phyloP scores from a whole-genome alignment of 108 stramenopile genomes.

The Epipyxis sp. region DNA sequence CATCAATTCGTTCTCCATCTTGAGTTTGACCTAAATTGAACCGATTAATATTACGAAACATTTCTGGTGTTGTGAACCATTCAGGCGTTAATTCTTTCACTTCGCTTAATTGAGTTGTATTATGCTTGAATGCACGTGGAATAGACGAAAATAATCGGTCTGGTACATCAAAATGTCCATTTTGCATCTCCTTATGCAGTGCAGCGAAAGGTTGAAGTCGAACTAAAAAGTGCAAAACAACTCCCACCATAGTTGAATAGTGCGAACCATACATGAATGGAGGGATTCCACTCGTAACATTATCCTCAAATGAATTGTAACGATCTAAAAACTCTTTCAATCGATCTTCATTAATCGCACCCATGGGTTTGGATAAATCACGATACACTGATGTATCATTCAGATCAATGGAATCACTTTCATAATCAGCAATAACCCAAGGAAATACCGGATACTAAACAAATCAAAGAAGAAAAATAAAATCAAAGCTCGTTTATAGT shows the following conservation, averaged over 20 bases:
- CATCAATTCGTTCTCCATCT: slow-evolving; percentile 47
- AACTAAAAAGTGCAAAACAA: slow-evolving; percentile 91
- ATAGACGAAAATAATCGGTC: slow-evolving; percentile 93
- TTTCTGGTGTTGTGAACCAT: slow-evolving; percentile 54
- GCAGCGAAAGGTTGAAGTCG: slow-evolving; percentile 87
- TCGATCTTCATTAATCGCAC: slow-evolving; percentile 84
- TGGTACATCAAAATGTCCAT: slow-evolving; percentile 93
- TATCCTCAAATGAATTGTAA: slow-evolving; percentile 78
- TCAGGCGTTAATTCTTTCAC: slow-evolving; percentile 65
- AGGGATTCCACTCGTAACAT: slow-evolving; percentile 74
- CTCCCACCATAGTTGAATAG: slow-evolving; percentile 92
- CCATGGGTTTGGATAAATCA: slow-evolving; percentile 92
- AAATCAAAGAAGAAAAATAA: slow-evolving; percentile 70
- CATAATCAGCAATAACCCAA: slow-evolving; percentile 93
- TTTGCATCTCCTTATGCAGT: slow-evolving; percentile 83
- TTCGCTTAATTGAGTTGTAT: slow-evolving; percentile 49
- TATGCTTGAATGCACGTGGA: slow-evolving; percentile 45
- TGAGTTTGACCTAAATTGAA: slow-evolving; percentile 50
- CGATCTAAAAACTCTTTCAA: slow-evolving; percentile 83
- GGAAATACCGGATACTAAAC: slow-evolving; percentile 99
- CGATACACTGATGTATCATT: slow-evolving; percentile 72
- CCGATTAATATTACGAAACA: slow-evolving; percentile 49
- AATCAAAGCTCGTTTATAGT: neutral
- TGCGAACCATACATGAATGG: slow-evolving; percentile 97
- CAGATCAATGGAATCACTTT: slow-evolving; percentile 77